Evolutionary conservation across 2,329 filamentous ascomycete species (phyloP).

Genomic region (Dryadomyces quercus-mongolicae): DNA sequence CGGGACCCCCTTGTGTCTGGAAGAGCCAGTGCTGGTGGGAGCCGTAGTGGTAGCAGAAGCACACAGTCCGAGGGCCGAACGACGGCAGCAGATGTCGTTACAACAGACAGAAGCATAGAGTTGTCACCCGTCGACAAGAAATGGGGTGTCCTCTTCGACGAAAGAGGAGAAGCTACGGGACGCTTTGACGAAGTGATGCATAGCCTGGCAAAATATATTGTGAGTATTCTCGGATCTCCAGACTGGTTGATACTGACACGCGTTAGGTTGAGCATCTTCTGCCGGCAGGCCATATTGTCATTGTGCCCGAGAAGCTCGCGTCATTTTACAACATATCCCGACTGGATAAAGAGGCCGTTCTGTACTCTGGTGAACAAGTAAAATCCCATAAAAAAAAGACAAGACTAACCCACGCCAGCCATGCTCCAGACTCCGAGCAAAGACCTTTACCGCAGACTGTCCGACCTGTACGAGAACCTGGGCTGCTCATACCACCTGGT

Average conservation of each 20-base stretch:
- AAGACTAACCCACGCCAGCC: constrained; percentile 21
- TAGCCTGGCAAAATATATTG: constrained; percentile 63
- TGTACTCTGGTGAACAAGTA: constrained; percentile 46
- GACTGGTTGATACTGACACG: constrained; percentile 1
- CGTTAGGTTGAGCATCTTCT: constrained; percentile 54
- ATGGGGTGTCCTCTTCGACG: constrained; percentile 67
- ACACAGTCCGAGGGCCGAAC: background rate
- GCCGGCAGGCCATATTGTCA: constrained; percentile 55
- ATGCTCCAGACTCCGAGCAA: constrained; percentile 32
- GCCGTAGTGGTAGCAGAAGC: background rate
- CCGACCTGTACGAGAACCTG: constrained; percentile 40
- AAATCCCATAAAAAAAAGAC: background rate
- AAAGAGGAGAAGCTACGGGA: constrained; percentile 51
- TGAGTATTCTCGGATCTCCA: constrained; percentile 23
- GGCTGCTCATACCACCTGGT: constrained; percentile 54
- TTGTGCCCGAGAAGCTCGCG: constrained; percentile 64
- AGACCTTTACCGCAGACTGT: constrained; percentile 1
- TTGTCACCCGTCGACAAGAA: constrained; percentile 9
- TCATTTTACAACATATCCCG: constrained; percentile 59
- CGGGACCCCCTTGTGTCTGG: background rate
- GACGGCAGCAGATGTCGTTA: background rate
- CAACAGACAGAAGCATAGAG: too few species aligned
- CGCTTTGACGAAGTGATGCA: constrained; percentile 59
- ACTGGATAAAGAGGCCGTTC: constrained; percentile 53
- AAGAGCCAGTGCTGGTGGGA: background rate